Evolutionary conservation across 345 rosid species (phyloP).

Genomic region (Noccaea caerulescens): DNA sequence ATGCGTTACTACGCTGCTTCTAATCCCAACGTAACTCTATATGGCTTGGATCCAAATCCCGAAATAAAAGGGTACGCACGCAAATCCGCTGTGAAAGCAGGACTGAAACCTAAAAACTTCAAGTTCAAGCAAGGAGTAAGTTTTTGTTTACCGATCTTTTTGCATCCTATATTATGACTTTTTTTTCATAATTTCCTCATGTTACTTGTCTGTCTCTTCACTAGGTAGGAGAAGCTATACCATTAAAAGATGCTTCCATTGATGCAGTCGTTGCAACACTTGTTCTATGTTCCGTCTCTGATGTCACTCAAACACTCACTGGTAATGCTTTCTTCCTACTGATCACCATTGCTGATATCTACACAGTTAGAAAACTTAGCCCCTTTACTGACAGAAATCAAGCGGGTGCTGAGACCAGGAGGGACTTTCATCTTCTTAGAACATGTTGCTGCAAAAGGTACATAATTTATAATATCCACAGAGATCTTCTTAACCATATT

Average conservation of each 20-base stretch:
- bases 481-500: background rate
- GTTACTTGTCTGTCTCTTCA: background rate
- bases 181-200: too few species aligned
- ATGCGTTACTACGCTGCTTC: conserved; percentile 61
- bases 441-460: conserved; percentile 89
- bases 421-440: conserved; percentile 78
- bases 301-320: conserved; percentile 62
- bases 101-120: conserved; percentile 57
- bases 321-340: conserved; percentile 48
- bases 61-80: conserved; percentile 68
- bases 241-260: conserved; percentile 64
- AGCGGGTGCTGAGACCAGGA: conserved; percentile 80
- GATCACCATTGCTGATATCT: background rate
- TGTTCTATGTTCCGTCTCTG: conserved; percentile 75
- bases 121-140: conserved; percentile 69
- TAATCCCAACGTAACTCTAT: conserved; percentile 51
- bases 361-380: background rate
- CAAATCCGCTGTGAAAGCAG: conserved; percentile 64
- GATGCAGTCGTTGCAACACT: conserved; percentile 88
- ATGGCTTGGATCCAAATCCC: conserved; percentile 76
- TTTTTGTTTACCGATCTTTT: background rate
- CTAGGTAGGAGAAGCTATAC: conserved; percentile 90
- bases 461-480: too few species aligned
- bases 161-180: background rate
- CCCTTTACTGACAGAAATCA: conserved; percentile 54